Evolutionary conservation across 257 asterid genomes (phyloP).

Genomic region (Penstemon barbatus): DNA sequence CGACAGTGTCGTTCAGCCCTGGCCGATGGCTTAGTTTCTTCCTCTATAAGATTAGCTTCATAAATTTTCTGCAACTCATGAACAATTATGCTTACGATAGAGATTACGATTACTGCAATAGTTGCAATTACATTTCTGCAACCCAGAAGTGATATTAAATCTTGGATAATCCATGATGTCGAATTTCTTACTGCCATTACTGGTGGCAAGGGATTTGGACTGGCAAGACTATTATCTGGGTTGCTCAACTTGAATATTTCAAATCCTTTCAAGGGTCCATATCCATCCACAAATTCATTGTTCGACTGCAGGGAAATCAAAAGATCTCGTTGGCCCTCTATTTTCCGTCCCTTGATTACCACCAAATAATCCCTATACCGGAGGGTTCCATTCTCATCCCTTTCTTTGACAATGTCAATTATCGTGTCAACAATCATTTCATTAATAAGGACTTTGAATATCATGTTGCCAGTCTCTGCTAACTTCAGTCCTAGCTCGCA

Average conservation of each 20-base stretch:
- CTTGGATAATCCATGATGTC: constrained; percentile 3
- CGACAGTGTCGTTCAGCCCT: constrained; percentile 35
- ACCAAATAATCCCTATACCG: constrained; percentile 47
- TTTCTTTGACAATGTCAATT: constrained; percentile 36
- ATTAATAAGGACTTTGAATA: constrained; percentile 41
- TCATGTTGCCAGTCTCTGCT: constrained; percentile 27
- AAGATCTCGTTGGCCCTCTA: constrained; percentile 39
- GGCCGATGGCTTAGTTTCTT: constrained; percentile 28
- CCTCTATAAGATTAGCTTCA: constrained; percentile 29
- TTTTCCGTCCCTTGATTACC: constrained; percentile 46
- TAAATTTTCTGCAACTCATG: constrained; percentile 31
- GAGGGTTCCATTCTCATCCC: constrained; percentile 28
- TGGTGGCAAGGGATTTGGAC: constrained; percentile 32
- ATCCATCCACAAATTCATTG: constrained; percentile 26
- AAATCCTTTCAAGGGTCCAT: constrained; percentile 44
- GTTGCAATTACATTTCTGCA: constrained; percentile 36
- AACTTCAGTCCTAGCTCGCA: constrained; percentile 39
- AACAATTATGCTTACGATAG: constrained; percentile 31
- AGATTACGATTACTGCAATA: constrained; percentile 25
- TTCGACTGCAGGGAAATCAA: constrained; percentile 40
- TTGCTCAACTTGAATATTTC: constrained; percentile 63
- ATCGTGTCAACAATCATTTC: constrained; percentile 37
- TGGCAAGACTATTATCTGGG: constrained; percentile 52
- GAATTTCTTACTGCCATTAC: neutral
- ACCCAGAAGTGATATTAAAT: constrained; percentile 12